Percentiles rank a stretch among this genome's conserved stretches.
phyloP scores from a whole-genome alignment of 192 early-diverging fungal genomes.

The Pilobolus umbonatus region DNA sequence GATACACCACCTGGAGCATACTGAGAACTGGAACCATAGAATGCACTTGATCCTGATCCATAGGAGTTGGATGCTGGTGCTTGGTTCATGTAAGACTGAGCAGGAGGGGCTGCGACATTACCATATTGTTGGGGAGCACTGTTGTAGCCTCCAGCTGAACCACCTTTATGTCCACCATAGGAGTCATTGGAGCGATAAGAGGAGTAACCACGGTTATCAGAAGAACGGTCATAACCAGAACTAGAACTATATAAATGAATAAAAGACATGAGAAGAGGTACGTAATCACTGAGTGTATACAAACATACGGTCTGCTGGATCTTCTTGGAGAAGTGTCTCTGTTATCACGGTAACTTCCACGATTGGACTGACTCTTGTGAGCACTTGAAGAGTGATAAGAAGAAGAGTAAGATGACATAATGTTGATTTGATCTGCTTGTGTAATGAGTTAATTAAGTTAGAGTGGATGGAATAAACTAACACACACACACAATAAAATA shows the following conservation, averaged over 20 bases:
- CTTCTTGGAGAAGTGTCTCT: slow-evolving; percentile 20
- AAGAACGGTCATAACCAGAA: neutral
- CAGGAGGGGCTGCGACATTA: slow-evolving; percentile 19
- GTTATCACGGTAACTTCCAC: slow-evolving; percentile 20
- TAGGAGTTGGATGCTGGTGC: slow-evolving; percentile 29
- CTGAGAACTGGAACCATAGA: slow-evolving; percentile 33
- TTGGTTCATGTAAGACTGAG: no score
- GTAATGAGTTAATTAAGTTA: no score
- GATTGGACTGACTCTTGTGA: neutral
- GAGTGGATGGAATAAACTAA: no score
- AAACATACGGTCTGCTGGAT: slow-evolving; percentile 27
- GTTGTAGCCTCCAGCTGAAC: slow-evolving; percentile 24
- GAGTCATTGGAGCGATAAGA: slow-evolving; percentile 30
- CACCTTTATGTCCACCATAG: slow-evolving; percentile 24
- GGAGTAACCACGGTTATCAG: slow-evolving; percentile 26
- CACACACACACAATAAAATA: no score
- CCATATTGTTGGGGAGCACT: neutral
- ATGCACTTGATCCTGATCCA: slow-evolving; percentile 28
- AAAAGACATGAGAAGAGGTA: neutral
- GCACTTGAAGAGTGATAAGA: slow-evolving; percentile 18
- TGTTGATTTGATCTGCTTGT: no score
- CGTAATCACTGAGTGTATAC: neutral
- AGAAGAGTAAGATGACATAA: slow-evolving; percentile 22
- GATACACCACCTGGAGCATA: slow-evolving; percentile 31
- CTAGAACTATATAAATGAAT: slow-evolving; percentile 5